Base-by-base conservation (phyloP, 2,329 filamentous ascomycete species). In the Sporothrix euskadiensis region DNA sequence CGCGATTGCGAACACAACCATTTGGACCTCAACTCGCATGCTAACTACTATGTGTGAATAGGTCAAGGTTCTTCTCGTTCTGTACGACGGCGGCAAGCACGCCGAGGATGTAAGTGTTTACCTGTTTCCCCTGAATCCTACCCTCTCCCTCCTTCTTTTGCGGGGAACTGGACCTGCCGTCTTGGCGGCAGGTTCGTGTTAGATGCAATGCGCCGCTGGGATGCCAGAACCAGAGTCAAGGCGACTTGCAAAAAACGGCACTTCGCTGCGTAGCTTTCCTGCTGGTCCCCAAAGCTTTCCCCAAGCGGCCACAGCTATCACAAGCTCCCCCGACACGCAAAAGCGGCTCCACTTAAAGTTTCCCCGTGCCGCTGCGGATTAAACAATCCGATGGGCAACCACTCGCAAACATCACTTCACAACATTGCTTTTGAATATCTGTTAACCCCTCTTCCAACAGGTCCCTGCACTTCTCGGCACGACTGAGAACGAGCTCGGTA, bases 401-500 rank as follows among this genome's bases (percentile, higher is more conserved):
- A 7, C 35, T 26, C 35, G 12, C 32, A 63, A 63, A 16, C 59
- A 41, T n/a, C 32, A 39, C 30, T 4, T 2, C 16, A 41, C 3
- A 14, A 7, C 16, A 4, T 16, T 26, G 7, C 26, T 26, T 8
- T 7, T 14, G 1, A 32, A 56, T 44, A 41, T 19, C 14, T 5
- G n/a, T 61, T 71, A 26, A 72, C 49, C 12, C 39, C 6, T 41
- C 41, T 35, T 39, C 41, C 30, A 32, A 26, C 6, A 76, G 88
- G 88, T 90, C 82, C 94, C 94, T 77, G 89, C 89, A 80, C 89
- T 99, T 79, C 90, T 98, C 80, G 96, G 96, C 80, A 97, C 96
- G 76, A 98, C 94, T 68, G 94, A 99, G 88, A 98, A 98, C 84
- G 96, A 99, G 88, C 93, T 99, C 76, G 96, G 96, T 79, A 87